Conservation (phyloP, 805 yeast species). For the Hanseniaspora meyeri region DNA sequence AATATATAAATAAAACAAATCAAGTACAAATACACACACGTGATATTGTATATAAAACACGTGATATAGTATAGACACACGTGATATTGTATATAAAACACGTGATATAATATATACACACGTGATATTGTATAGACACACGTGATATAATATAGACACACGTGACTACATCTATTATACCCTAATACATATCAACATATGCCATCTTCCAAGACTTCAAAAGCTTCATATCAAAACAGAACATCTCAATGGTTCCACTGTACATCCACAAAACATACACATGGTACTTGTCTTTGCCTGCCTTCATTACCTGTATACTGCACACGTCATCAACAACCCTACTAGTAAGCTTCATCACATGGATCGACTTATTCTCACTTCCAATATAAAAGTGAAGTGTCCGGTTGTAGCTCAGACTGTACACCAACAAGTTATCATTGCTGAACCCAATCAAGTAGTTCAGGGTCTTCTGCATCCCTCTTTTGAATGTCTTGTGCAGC, state of each 20-base stretch:
- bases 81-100: no score
- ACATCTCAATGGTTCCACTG: conserved; percentile 2
- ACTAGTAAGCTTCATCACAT: conserved; percentile 32
- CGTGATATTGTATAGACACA: no score
- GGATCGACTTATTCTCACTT: conserved; percentile 22
- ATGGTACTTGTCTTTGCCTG: conserved; percentile 56
- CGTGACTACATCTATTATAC: no score
- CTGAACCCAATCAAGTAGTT: conserved; percentile 77
- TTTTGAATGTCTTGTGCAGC: conserved; percentile 67
- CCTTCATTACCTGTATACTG: conserved; percentile 27
- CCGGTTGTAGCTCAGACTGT: conserved; percentile 77
- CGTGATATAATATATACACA: no score
- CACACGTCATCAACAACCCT: conserved; percentile 51
- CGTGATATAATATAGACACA: no score
- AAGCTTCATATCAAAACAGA: background rate
- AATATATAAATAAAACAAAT: no score
- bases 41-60: no score
- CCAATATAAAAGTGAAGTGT: conserved; percentile 47
- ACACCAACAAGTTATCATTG: conserved; percentile 60
- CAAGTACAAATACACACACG: no score
- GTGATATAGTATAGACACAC: no score
- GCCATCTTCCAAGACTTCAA: background rate
- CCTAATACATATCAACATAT: background rate
- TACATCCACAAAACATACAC: conserved; percentile 6
- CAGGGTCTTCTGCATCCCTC: conserved; percentile 79